These are phyloP conservation scores for Mortierella sp. DNA, from an alignment of 371 early-diverging fungal species.

Conservation along the genomic window DNA sequence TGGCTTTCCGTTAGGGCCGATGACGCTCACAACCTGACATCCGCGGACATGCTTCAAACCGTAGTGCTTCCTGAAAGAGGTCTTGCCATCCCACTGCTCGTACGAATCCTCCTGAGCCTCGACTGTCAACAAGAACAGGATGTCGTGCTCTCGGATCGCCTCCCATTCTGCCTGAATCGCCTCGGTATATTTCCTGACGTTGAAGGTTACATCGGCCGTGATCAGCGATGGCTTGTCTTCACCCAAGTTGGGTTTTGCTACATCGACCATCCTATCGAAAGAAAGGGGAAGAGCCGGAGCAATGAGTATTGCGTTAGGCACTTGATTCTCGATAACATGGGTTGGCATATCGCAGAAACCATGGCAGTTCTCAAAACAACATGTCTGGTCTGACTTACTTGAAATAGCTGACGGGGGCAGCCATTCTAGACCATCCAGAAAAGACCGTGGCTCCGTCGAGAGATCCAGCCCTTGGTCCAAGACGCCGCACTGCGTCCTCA, in stretches of 20 bases:
- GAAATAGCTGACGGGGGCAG: slow-evolving; percentile 74
- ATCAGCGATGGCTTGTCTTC: slow-evolving; percentile 81
- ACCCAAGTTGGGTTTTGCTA: slow-evolving; percentile 84
- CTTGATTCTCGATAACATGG: neutral
- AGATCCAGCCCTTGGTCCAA: slow-evolving; percentile 77
- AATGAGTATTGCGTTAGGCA: neutral
- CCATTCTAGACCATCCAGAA: slow-evolving; percentile 95
- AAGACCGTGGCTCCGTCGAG: slow-evolving; percentile 78
- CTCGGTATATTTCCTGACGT: slow-evolving; percentile 74
- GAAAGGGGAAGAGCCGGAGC: neutral
- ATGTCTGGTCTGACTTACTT: slow-evolving; percentile 60
- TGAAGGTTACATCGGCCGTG: slow-evolving; percentile 78
- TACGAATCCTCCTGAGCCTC: slow-evolving; percentile 70
- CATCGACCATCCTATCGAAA: slow-evolving; percentile 70
- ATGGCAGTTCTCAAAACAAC: no score
- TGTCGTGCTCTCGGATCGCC: slow-evolving; percentile 83
- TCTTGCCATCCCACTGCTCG: slow-evolving; percentile 61
- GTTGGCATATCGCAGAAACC: neutral
- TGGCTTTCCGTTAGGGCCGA: slow-evolving; percentile 82
- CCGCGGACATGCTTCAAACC: slow-evolving; percentile 89
- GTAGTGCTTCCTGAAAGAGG: slow-evolving; percentile 71
- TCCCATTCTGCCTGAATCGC: slow-evolving; percentile 92
- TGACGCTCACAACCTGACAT: slow-evolving; percentile 83
- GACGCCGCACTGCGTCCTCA: slow-evolving; percentile 86
- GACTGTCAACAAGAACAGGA: slow-evolving; percentile 83